phyloP scores from a whole-genome alignment of 768 basidiomycete species.

The Tylopilus plumbeoviolaceoides region DNA sequence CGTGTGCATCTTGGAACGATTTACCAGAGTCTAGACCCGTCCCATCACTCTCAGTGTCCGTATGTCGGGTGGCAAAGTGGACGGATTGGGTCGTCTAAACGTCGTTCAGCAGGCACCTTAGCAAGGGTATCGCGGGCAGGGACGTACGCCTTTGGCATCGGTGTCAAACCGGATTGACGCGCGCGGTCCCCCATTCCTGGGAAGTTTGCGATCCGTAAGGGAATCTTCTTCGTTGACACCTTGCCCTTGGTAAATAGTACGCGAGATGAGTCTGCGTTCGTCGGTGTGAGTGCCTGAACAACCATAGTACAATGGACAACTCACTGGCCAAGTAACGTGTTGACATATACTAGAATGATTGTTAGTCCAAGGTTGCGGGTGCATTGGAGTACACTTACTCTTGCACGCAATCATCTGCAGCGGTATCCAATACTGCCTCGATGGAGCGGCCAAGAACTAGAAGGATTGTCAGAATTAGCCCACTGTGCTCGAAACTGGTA shows the following conservation, averaged over 20 bases:
- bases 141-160: slow-evolving; percentile 17
- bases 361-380: not conserved
- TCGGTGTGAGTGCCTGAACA: slow-evolving; percentile 5
- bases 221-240: slow-evolving; percentile 28
- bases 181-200: not conserved
- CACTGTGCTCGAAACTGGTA: not conserved
- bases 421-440: slow-evolving; percentile 22
- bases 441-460: slow-evolving; percentile 24
- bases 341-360: slow-evolving; percentile 23
- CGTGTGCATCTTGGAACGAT: slow-evolving; percentile 8
- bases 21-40: slow-evolving; percentile 16
- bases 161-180: slow-evolving; percentile 11
- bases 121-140: not conserved
- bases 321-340: slow-evolving; percentile 25
- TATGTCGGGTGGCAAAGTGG: slow-evolving; percentile 2
- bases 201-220: not conserved
- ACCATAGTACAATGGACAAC: not conserved
- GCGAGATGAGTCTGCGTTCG: slow-evolving; percentile 23
- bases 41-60: slow-evolving; percentile 3
- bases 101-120: not conserved
- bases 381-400: slow-evolving; percentile 5
- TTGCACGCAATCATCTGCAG: slow-evolving; percentile 28
- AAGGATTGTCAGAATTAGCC: not conserved
- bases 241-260: slow-evolving; percentile 12
- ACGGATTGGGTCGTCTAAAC: slow-evolving; percentile 17